phyloP scores from a whole-genome alignment of 164 flowering plant species.

The Macadamia tetraphylla region DNA sequence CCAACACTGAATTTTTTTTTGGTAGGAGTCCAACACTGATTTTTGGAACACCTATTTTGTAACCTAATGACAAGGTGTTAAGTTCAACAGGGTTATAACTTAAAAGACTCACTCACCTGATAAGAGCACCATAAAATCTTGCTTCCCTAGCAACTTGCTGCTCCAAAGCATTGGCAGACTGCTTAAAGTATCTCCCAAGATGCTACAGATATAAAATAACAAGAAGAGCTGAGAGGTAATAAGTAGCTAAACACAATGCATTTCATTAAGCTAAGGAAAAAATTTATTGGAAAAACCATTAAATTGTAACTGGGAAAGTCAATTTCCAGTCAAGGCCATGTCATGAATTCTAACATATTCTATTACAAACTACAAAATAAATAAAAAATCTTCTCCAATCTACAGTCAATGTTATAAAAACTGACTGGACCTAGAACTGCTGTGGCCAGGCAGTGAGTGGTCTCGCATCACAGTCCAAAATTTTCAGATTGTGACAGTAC shows the following conservation, averaged over 20 bases:
- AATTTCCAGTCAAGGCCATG: too few species aligned
- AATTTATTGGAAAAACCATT: too few species aligned
- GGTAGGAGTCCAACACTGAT: neutral
- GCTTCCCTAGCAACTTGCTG: slow-evolving; percentile 83
- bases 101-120: slow-evolving; percentile 44
- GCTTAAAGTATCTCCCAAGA: slow-evolving; percentile 86
- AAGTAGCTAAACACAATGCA: neutral
- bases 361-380: too few species aligned
- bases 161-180: slow-evolving; percentile 86
- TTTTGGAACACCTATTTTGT: neutral
- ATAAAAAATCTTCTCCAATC: too few species aligned
- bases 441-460: too few species aligned
- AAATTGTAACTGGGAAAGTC: too few species aligned
- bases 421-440: too few species aligned
- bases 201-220: slow-evolving; percentile 37
- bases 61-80: neutral
- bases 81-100: neutral
- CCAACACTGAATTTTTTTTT: neutral
- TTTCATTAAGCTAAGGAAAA: too few species aligned
- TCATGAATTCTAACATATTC: too few species aligned
- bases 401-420: too few species aligned
- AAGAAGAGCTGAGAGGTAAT: neutral
- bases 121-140: slow-evolving; percentile 91
- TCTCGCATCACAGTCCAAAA: too few species aligned
- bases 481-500: too few species aligned